A percentile compares a stretch with the other conserved stretches of the same genome.
phyloP scores from a whole-genome alignment of 1,284 basidiomycete species.

The Rhodotorula sp. region DNA sequence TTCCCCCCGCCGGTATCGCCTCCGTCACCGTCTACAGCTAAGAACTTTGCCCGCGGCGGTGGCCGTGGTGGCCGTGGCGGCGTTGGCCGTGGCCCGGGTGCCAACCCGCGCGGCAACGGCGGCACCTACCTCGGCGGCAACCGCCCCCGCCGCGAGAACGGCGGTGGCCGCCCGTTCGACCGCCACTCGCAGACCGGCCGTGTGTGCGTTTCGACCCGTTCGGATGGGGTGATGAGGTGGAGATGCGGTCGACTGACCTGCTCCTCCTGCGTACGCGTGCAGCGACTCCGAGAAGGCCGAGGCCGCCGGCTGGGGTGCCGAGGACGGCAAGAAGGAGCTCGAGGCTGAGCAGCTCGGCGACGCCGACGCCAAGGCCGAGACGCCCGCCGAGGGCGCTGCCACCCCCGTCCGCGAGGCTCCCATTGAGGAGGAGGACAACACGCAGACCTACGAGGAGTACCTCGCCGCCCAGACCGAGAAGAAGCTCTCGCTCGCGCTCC shows the following conservation, averaged over 20 bases:
- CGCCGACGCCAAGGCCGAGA: constrained; percentile 39
- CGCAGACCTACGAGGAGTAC: constrained; percentile 49
- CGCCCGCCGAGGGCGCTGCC: constrained; percentile 36
- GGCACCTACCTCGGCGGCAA: constrained; percentile 44
- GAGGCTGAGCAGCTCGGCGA: constrained; percentile 39
- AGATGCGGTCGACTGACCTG: background rate
- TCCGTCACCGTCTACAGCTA: constrained; percentile 8
- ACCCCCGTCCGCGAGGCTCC: constrained; percentile 41
- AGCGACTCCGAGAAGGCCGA: constrained; percentile 43
- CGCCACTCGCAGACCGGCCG: constrained; percentile 41
- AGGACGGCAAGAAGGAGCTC: constrained; percentile 43
- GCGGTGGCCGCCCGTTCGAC: constrained; percentile 43
- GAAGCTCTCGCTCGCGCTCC: constrained; percentile 37
- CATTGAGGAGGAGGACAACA: constrained; percentile 47
- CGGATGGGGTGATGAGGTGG: background rate
- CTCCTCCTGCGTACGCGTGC: background rate
- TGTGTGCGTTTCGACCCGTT: constrained; percentile 17
- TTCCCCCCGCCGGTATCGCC: background rate
- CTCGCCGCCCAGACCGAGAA: constrained; percentile 44
- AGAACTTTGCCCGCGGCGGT: constrained; percentile 29
- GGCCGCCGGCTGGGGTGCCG: constrained; percentile 42
- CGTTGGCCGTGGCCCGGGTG: constrained; percentile 18
- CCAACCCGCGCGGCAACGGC: constrained; percentile 42
- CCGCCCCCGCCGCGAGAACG: constrained; percentile 44
- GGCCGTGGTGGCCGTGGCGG: constrained; percentile 31